A percentile compares a stretch with the other conserved stretches of the same genome.
Evolutionary conservation across 2,329 filamentous ascomycete genomes (phyloP).

Genomic region (Aspergillus sp.): DNA sequence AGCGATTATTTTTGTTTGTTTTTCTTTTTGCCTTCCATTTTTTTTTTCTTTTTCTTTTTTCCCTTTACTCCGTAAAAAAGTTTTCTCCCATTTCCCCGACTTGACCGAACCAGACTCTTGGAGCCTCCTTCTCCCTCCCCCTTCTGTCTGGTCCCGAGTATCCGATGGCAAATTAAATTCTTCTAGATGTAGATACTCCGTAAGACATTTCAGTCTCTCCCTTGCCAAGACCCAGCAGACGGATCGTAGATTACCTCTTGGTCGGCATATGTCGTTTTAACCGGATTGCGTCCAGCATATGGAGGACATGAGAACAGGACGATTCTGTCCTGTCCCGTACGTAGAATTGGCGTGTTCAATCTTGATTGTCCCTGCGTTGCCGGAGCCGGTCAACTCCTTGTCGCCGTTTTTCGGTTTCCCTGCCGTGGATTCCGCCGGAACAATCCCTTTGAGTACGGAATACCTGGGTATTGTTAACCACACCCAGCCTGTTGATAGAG

Average conservation of each 20-base stretch:
- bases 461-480: neutral
- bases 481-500: neutral
- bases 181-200: neutral
- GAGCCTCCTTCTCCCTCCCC: constrained; percentile 20
- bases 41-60: neutral
- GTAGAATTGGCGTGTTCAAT: neutral
- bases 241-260: neutral
- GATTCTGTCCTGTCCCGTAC: neutral
- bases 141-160: constrained; percentile 26
- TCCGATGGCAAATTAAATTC: constrained; percentile 23
- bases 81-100: constrained; percentile 9
- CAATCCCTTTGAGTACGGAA: neutral
- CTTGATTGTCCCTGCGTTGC: neutral
- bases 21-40: neutral
- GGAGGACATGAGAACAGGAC: no score
- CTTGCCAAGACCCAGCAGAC: neutral
- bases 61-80: neutral
- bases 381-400: neutral
- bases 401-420: constrained; percentile 6
- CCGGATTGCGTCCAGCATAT: no score
- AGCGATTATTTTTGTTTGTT: neutral
- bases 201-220: neutral
- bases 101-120: constrained; percentile 10
- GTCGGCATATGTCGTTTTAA: neutral
- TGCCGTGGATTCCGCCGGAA: constrained; percentile 1